Conservation (phyloP, 768 basidiomycete genomes). For the Kwoniella pini region DNA sequence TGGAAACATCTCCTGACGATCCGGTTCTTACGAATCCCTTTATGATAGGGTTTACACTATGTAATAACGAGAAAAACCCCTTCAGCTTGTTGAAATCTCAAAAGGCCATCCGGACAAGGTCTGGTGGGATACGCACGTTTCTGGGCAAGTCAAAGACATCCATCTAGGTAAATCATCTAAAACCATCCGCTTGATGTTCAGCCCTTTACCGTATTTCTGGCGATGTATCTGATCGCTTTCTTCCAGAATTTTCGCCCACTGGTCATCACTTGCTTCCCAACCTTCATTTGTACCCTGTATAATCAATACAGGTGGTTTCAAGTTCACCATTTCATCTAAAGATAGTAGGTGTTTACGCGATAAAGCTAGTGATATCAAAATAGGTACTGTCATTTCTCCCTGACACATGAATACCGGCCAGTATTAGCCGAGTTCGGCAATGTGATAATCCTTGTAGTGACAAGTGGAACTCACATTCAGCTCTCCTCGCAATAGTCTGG, state of each 20-base stretch:
- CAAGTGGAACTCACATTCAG: neutral
- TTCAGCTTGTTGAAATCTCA: no score
- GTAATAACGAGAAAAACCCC: no score
- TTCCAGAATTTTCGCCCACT: constrained; percentile 1
- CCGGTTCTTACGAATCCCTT: constrained; percentile 3
- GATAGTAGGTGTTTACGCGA: neutral
- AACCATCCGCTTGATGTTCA: neutral
- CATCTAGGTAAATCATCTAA: constrained; percentile 13
- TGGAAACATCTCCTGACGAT: no score
- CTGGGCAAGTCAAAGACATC: constrained; percentile 18
- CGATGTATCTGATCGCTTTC: neutral
- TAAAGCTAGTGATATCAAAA: neutral
- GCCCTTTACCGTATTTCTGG: neutral
- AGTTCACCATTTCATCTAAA: neutral
- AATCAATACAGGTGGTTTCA: neutral
- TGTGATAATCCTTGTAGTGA: neutral
- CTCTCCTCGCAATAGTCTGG: neutral
- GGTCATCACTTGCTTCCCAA: constrained; percentile 9
- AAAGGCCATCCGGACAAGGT: no score
- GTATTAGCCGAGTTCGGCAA: neutral
- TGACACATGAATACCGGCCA: neutral
- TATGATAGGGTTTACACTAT: constrained; percentile 15
- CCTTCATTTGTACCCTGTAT: constrained; percentile 11
- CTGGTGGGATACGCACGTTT: constrained; percentile 8
- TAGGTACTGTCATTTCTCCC: neutral